A percentile compares a stretch with the other conserved stretches of the same genome.
Conservation (phyloP, 2,329 filamentous ascomycete genomes). For the Pestalotiopsis fici region DNA sequence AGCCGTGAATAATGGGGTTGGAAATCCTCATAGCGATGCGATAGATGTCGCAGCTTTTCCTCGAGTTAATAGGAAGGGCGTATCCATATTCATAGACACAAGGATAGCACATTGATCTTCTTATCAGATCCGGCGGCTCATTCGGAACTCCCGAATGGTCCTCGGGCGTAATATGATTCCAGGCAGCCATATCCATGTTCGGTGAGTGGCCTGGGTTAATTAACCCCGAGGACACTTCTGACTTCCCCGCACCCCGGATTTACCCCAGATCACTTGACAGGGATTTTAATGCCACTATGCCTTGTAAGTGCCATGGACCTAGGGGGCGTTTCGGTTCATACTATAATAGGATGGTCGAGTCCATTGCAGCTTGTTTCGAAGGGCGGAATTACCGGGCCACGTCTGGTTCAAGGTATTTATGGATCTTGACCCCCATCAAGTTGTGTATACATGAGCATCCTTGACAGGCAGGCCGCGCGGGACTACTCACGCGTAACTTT, state of each 20-base stretch:
- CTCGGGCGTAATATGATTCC: not conserved
- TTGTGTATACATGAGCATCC: not conserved
- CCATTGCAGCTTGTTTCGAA: not conserved
- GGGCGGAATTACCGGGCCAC: not conserved
- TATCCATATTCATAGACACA: not conserved
- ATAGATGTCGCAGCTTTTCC: not conserved
- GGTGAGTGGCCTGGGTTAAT: not conserved
- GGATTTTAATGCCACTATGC: not conserved
- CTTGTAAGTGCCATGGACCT: not conserved
- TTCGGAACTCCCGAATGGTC: not conserved
- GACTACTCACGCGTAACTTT: not conserved
- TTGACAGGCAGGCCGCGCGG: not conserved
- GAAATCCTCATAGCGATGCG: not conserved
- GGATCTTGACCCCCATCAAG: too few relatives aligned
- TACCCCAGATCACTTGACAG: not conserved
- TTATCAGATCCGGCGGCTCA: not conserved
- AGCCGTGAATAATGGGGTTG: not conserved
- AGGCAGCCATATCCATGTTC: too few relatives aligned
- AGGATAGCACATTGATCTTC: not conserved
- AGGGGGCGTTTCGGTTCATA: not conserved
- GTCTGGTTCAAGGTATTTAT: not conserved
- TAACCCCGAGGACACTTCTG: not conserved
- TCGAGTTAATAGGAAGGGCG: not conserved
- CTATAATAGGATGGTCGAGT: not conserved
- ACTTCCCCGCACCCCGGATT: not conserved